A percentile compares a stretch with the other conserved stretches of the same genome.
phyloP scores from a whole-genome alignment of 495 filamentous ascomycete species.

The Hypomontagnella monticulosa region DNA sequence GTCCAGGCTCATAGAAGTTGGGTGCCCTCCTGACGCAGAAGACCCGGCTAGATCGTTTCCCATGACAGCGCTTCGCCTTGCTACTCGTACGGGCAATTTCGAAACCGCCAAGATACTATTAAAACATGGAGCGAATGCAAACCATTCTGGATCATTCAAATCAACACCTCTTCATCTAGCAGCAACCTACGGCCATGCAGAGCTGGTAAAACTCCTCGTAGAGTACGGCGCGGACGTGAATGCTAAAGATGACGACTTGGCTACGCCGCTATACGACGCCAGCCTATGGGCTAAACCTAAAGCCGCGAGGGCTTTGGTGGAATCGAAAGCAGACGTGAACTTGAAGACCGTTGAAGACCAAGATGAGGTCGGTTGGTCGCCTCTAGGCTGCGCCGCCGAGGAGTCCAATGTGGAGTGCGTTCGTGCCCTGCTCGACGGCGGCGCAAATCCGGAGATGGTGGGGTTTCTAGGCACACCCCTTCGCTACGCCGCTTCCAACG shows the following conservation, averaged over 20 bases:
- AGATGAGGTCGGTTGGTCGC: neutral
- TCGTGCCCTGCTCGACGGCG: neutral
- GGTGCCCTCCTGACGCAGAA: neutral
- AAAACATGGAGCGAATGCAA: constrained; percentile 4
- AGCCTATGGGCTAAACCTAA: neutral
- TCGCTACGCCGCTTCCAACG: neutral
- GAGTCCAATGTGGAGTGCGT: neutral
- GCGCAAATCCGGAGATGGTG: neutral
- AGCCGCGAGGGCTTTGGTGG: neutral
- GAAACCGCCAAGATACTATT: constrained; percentile 13
- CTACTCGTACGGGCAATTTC: constrained; percentile 7
- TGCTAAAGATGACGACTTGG: neutral
- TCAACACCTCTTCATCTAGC: neutral
- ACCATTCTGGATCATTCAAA: neutral
- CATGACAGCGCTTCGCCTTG: neutral
- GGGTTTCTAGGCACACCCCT: neutral
- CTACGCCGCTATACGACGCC: neutral
- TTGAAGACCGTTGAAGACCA: neutral
- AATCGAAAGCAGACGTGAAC: neutral
- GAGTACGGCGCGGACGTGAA: neutral
- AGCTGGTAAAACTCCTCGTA: constrained; percentile 1
- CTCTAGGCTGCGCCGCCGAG: neutral
- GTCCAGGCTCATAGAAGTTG: constrained; percentile 11
- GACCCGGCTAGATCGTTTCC: neutral
- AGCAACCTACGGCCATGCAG: constrained; percentile 3